Evolutionary conservation across 768 basidiomycete species (phyloP).

Genomic region (Paxillus ammoniavirescens): DNA sequence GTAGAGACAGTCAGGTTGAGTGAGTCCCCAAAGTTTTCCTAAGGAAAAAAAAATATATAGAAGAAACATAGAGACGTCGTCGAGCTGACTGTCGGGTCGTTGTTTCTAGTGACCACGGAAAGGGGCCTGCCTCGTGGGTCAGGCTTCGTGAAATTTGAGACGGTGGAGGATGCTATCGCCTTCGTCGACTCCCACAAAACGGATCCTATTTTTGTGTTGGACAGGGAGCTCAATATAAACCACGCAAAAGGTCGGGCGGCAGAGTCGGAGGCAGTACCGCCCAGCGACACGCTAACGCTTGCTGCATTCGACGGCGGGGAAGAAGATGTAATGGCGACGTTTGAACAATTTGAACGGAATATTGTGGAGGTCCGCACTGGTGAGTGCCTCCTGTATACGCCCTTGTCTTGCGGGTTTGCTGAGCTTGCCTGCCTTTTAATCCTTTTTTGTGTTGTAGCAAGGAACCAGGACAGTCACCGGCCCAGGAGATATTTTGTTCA

Average conservation of each 20-base stretch:
- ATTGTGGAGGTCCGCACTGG: slow-evolving; percentile 31
- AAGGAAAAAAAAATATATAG: too few species aligned
- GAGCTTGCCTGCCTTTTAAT: not conserved
- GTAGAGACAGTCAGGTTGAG: slow-evolving; percentile 39
- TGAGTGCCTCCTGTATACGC: slow-evolving; percentile 8
- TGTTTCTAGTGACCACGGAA: slow-evolving; percentile 18
- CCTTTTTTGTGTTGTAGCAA: slow-evolving; percentile 31
- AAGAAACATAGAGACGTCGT: not conserved
- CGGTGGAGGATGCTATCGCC: slow-evolving; percentile 34
- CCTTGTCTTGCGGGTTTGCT: not conserved
- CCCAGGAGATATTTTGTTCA: slow-evolving; percentile 48
- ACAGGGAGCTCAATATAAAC: slow-evolving; percentile 43
- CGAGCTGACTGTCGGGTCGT: not conserved
- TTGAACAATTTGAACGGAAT: slow-evolving; percentile 17
- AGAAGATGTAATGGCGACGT: slow-evolving; percentile 22
- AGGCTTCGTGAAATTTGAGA: slow-evolving; percentile 44
- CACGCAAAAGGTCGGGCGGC: slow-evolving; percentile 28
- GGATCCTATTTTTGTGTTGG: slow-evolving; percentile 50
- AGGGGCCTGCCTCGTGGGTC: slow-evolving; percentile 43
- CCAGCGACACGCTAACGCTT: slow-evolving; percentile 33
- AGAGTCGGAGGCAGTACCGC: slow-evolving; percentile 6
- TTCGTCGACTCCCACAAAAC: slow-evolving; percentile 35
- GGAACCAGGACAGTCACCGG: slow-evolving; percentile 27
- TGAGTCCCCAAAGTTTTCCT: slow-evolving; percentile 26
- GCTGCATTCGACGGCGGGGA: slow-evolving; percentile 24